Evolutionary conservation across 257 asterid species (phyloP).

Genomic region (Rehmannia glutinosa): DNA sequence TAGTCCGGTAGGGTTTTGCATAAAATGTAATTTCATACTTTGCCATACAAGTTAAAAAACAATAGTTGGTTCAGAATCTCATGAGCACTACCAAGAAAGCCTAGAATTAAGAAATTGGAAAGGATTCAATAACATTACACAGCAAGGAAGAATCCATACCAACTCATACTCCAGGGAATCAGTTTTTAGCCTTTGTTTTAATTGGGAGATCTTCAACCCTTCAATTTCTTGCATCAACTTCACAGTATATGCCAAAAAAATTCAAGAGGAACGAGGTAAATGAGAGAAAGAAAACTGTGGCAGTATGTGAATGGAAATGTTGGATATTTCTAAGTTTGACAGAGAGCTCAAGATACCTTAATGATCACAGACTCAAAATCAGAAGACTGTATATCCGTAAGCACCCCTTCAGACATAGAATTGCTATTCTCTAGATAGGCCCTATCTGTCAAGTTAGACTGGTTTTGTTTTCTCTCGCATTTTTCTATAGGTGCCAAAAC

Average conservation of each 20-base stretch:
- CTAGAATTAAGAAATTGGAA: neutral
- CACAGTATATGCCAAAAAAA: slow-evolving; percentile 16
- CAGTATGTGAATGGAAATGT: neutral
- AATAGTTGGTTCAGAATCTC: neutral
- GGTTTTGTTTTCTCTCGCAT: neutral
- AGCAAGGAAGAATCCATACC: slow-evolving; percentile 37
- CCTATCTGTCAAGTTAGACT: slow-evolving; percentile 1
- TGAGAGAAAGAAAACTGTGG: neutral
- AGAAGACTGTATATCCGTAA: neutral
- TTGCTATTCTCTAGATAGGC: neutral
- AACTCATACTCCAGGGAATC: slow-evolving; percentile 50
- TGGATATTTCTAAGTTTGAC: neutral
- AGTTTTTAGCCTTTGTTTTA: slow-evolving; percentile 34
- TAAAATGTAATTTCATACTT: neutral
- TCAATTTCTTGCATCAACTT: slow-evolving; percentile 45
- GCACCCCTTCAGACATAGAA: neutral
- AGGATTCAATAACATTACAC: no score
- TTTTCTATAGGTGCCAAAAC: no score
- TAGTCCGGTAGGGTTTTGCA: neutral
- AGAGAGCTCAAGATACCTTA: slow-evolving; percentile 31
- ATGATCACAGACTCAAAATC: slow-evolving; percentile 21
- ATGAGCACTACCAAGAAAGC: slow-evolving; percentile 4
- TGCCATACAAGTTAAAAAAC: neutral
- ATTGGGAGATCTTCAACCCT: slow-evolving; percentile 39
- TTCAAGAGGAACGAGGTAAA: neutral